Evolutionary conservation across 1,139 yeast genomes (phyloP).

Genomic region (Debaryomyces sp.): DNA sequence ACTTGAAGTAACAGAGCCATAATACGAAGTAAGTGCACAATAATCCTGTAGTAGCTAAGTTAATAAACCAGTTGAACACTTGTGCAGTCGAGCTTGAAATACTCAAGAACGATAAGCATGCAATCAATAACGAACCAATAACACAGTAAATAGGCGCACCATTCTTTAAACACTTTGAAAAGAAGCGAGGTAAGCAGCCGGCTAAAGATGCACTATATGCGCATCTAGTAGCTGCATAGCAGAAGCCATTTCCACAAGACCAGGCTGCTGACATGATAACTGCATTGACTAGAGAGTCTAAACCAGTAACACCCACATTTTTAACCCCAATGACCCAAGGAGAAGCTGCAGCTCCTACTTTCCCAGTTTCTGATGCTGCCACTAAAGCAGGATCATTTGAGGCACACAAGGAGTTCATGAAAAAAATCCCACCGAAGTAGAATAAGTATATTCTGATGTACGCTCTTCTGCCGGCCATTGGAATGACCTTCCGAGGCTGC

Average conservation of each 20-base stretch:
- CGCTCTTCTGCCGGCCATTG: conserved; percentile 38
- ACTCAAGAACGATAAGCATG: conserved; percentile 64
- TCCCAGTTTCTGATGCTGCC: conserved; percentile 43
- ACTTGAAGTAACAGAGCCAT: conserved; percentile 48
- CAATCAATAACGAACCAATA: conserved; percentile 26
- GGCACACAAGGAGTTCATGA: conserved; percentile 40
- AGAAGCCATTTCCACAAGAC: conserved; percentile 82
- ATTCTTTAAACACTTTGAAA: conserved; percentile 55
- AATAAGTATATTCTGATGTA: conserved; percentile 41
- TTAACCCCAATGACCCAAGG: conserved; percentile 61
- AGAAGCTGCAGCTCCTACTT: conserved; percentile 42
- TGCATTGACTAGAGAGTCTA: conserved; percentile 77
- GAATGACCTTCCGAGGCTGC: conserved; percentile 41
- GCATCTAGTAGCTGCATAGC: conserved; percentile 76
- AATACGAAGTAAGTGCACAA: conserved; percentile 55
- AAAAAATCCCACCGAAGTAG: conserved; percentile 29
- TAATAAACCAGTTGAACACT: conserved; percentile 67
- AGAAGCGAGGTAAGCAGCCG: conserved; percentile 62
- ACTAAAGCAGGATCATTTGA: conserved; percentile 29
- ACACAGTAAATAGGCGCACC: conserved; percentile 65
- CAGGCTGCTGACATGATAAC: conserved; percentile 68
- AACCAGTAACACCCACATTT: conserved; percentile 68
- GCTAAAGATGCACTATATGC: conserved; percentile 65
- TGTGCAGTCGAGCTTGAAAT: conserved; percentile 54
- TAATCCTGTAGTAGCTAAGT: conserved; percentile 65